Evolutionary conservation across 2,329 filamentous ascomycete genomes (phyloP), one percentile per base, ranked within the genome.

Genomic region (Parafenestella ontariensis): DNA sequence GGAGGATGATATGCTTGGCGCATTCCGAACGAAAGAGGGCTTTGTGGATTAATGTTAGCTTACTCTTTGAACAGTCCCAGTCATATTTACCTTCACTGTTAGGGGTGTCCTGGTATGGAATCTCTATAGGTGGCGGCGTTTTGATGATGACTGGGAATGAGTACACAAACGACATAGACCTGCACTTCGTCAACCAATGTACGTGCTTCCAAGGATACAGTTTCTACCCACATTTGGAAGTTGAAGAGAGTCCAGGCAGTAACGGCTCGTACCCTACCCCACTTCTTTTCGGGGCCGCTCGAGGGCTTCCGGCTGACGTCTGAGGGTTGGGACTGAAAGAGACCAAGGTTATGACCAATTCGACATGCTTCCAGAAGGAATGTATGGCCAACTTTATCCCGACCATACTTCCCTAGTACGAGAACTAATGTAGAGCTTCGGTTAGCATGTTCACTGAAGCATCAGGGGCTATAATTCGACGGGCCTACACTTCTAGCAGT

Each of bases 201-300:
- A n/a, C 5, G 29, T n/a, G 17, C 11, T 28, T 21, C 8, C 13
- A 28, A 3, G 21, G 17, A 18, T 34, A 21, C 7, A 10, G 20
- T 17, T 10, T n/a, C 9, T 17, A 54, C 67, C 47, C 53, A 71
- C 70, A 72, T 50, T 56, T 73, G 70, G 34, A 73, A 73, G 26
- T 71, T 73, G 52, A 72, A 66, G 10, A 70, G 36, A 5, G 61
- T 57, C 70, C 70, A 73, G 0, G 68, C 69, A n/a, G 69, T 70
- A 0, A 68, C 64, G 1, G 66, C 61, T 34, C 65, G 59, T 15
- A 56, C 60, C 45, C 47, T 63, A 18, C 59, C 58, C 68, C 65
- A 71, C 48, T 53, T 64, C 3, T 59, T 56, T 33, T 57, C 44
- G 1, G 59, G 44, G 2, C 68, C 55, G n/a, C 55, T 52, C 5